phyloP scores from a whole-genome alignment of 805 yeast species.

The Metschnikowia continentalis region DNA sequence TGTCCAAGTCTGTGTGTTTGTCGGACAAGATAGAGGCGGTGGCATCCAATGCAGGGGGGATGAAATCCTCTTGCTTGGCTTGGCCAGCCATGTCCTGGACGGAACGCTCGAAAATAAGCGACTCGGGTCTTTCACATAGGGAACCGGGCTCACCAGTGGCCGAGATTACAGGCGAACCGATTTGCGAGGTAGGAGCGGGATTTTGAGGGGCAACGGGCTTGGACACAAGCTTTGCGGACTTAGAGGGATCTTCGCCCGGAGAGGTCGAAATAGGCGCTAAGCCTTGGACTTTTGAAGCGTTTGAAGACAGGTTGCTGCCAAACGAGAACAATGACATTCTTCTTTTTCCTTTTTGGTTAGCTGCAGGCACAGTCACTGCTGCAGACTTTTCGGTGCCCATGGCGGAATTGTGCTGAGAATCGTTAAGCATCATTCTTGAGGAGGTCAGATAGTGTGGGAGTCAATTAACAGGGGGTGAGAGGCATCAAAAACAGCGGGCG shows the following conservation, averaged over 20 bases:
- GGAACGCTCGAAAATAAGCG: conserved; percentile 38
- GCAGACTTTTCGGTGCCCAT: neutral
- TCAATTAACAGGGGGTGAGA: neutral
- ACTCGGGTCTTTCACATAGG: conserved; percentile 19
- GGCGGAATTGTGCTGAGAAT: conserved; percentile 1
- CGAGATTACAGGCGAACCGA: conserved; percentile 13
- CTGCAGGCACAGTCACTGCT: conserved; percentile 1
- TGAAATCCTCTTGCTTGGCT: conserved; percentile 54
- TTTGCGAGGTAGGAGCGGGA: conserved; percentile 5
- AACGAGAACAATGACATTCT: conserved; percentile 25
- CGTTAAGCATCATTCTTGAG: neutral
- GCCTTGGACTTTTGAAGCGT: conserved; percentile 8
- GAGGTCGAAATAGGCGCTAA: conserved; percentile 16
- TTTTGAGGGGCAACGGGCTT: conserved; percentile 1
- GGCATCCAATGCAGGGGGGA: conserved; percentile 76
- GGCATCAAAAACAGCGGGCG: neutral
- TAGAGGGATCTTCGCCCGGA: conserved; percentile 4
- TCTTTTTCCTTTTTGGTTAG: conserved; percentile 13
- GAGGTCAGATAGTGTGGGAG: neutral
- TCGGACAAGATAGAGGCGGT: conserved; percentile 66
- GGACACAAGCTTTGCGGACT: neutral
- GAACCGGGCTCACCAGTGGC: conserved; percentile 14
- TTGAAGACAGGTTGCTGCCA: conserved; percentile 12
- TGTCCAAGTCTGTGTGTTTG: conserved; percentile 58
- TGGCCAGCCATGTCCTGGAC: conserved; percentile 33